A percentile compares a stretch with the other conserved stretches of the same genome.
These are phyloP conservation scores for Lichina pygmaea DNA, from an alignment of 495 filamentous ascomycete genomes.

Conservation along the genomic window DNA sequence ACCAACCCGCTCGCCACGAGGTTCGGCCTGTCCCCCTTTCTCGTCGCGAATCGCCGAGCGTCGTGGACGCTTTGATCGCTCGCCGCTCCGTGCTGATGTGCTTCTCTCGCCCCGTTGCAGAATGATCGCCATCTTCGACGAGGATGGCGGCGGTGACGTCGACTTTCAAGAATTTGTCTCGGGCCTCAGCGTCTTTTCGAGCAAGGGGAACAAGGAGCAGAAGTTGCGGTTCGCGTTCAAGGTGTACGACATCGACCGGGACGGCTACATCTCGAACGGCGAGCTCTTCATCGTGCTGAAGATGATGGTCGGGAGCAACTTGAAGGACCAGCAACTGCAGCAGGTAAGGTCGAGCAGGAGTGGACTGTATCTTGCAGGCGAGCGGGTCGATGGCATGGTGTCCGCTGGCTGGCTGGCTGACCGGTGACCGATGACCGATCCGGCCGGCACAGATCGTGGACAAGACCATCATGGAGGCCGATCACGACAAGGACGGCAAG, in stretches of 20 bases:
- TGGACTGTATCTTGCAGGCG: neutral
- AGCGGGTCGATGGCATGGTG: neutral
- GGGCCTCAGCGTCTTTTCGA: slow-evolving; percentile 80
- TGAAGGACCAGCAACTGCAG: slow-evolving; percentile 97
- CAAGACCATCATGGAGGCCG: slow-evolving; percentile 99
- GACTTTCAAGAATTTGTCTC: slow-evolving; percentile 99
- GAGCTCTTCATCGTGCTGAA: slow-evolving; percentile 98
- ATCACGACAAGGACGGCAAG: slow-evolving; percentile 84
- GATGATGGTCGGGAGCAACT: slow-evolving; percentile 99
- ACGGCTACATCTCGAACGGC: slow-evolving; percentile 96
- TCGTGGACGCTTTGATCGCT: neutral
- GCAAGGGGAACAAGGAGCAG: slow-evolving; percentile 97
- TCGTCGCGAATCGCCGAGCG: no score
- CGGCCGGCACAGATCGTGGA: slow-evolving; percentile 46
- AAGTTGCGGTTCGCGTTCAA: slow-evolving; percentile 96
- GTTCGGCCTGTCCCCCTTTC: slow-evolving; percentile 16
- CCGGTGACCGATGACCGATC: neutral
- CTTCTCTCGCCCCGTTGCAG: slow-evolving; percentile 14
- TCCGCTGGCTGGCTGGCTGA: neutral
- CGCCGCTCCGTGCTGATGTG: neutral
- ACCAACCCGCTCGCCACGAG: slow-evolving; percentile 91
- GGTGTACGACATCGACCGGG: slow-evolving; percentile 97
- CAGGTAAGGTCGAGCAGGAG: slow-evolving; percentile 19
- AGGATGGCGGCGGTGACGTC: slow-evolving; percentile 92
- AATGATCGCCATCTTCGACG: slow-evolving; percentile 99